A percentile compares a stretch with the other conserved stretches of the same genome.
phyloP scores from a whole-genome alignment of 805 yeast genomes.

The Saccharomycopsis fodiens region DNA sequence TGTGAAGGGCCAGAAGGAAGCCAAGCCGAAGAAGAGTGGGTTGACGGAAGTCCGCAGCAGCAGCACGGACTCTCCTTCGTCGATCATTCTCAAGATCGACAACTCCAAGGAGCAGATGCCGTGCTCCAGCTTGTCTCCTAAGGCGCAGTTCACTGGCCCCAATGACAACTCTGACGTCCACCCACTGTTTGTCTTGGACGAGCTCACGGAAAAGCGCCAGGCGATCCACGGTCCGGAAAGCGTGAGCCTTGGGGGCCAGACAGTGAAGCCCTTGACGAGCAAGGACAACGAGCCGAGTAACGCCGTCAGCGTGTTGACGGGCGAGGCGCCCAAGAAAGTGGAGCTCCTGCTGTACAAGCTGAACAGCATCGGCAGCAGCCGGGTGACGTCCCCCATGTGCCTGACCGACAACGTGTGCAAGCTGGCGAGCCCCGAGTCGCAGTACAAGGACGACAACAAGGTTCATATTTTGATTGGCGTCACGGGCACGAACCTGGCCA shows the following conservation, averaged over 20 bases:
- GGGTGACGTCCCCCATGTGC: neutral
- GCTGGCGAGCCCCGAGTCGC: conserved; percentile 1
- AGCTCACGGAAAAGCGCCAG: conserved; percentile 14
- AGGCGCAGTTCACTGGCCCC: neutral
- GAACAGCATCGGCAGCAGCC: conserved; percentile 4
- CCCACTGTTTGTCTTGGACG: conserved; percentile 18
- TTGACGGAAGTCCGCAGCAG: no score
- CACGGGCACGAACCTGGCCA: conserved; percentile 94
- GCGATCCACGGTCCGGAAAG: conserved; percentile 18
- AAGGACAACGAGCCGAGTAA: conserved; percentile 19
- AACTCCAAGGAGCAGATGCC: conserved; percentile 15
- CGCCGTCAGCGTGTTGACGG: conserved; percentile 12
- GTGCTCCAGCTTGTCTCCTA: conserved; percentile 10
- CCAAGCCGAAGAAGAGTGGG: no score
- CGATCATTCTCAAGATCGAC: conserved; percentile 14
- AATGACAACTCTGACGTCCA: conserved; percentile 8
- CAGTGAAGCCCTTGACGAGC: conserved; percentile 14
- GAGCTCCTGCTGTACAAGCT: neutral
- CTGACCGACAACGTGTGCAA: conserved; percentile 5
- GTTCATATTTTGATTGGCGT: conserved; percentile 85
- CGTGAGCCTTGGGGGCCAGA: conserved; percentile 1
- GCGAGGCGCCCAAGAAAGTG: conserved; percentile 3
- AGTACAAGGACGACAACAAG: conserved; percentile 62
- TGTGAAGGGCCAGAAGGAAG: no score
- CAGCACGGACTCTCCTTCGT: no score